A percentile compares a stretch with the other conserved stretches of the same genome.
Evolutionary conservation across 2,329 filamentous ascomycete species (phyloP).

Genomic region (Pseudogymnoascus sp.): DNA sequence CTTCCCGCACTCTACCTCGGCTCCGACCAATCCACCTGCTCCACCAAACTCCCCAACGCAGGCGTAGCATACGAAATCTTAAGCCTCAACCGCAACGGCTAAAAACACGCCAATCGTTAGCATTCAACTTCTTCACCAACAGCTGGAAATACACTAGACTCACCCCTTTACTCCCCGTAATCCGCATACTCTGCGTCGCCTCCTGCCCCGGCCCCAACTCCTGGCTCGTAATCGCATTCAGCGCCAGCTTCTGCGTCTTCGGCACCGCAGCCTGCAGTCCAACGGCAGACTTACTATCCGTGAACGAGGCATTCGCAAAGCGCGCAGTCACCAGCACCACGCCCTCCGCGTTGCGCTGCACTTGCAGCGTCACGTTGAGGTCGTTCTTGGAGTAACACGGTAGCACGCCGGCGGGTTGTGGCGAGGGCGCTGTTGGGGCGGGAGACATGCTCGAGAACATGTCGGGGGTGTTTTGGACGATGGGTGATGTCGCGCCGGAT

Average conservation of each 20-base stretch:
- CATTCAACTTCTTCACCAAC: not conserved
- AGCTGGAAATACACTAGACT: conserved; percentile 39
- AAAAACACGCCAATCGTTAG: conserved; percentile 17
- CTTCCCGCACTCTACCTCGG: conserved; percentile 36
- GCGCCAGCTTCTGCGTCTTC: conserved; percentile 88
- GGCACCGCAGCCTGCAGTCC: conserved; percentile 91
- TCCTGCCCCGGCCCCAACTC: conserved; percentile 73
- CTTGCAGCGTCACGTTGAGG: conserved; percentile 70
- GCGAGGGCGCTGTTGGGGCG: conserved; percentile 32
- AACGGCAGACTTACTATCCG: conserved; percentile 62
- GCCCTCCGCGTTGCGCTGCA: conserved; percentile 75
- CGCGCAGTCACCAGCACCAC: conserved; percentile 75
- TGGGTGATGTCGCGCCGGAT: conserved; percentile 41
- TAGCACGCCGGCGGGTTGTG: conserved; percentile 48
- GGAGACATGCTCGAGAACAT: conserved; percentile 45
- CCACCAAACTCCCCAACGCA: conserved; percentile 62
- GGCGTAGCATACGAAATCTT: conserved; percentile 75
- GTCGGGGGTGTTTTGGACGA: conserved; percentile 40
- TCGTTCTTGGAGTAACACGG: conserved; percentile 83
- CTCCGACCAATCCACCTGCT: conserved; percentile 97
- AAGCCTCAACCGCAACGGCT: conserved; percentile 79
- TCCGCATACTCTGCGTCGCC: conserved; percentile 84
- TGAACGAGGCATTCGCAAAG: conserved; percentile 71
- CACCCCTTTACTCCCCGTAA: conserved; percentile 81
- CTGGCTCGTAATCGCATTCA: conserved; percentile 79